These are phyloP conservation scores for Manihot esculenta DNA, from an alignment of 441 rosid genomes.

Conservation along the genomic window DNA sequence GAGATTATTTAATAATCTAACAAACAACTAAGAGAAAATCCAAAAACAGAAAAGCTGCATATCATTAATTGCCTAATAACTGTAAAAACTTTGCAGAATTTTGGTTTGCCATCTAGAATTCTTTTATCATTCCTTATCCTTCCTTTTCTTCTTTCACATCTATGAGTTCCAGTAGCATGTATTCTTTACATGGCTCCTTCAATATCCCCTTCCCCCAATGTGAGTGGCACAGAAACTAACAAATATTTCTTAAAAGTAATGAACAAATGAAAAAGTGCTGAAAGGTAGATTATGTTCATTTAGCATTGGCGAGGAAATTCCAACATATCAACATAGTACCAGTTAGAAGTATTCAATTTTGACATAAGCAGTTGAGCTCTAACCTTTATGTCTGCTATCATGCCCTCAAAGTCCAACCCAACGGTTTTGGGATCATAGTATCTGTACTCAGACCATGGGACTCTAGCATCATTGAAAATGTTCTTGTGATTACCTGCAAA, in stretches of 20 bases:
- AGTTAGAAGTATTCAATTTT: conserved; percentile 4
- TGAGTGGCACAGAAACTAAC: background rate
- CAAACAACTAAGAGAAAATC: background rate
- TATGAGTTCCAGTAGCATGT: background rate
- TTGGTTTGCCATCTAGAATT: background rate
- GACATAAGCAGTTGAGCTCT: conserved; percentile 15
- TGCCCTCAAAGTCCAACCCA: conserved; percentile 98
- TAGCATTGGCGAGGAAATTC: background rate
- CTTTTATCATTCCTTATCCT: background rate
- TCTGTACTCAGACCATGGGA: conserved; percentile 94
- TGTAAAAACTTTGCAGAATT: background rate
- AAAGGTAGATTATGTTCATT: conserved; percentile 3
- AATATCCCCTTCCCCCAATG: background rate
- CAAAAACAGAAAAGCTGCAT: background rate
- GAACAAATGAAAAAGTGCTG: background rate
- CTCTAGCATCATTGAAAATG: conserved; percentile 90
- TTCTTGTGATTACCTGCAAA: conserved; percentile 92
- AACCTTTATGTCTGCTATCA: conserved; percentile 89
- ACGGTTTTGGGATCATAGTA: conserved; percentile 96
- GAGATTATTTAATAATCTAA: too few relatives aligned
- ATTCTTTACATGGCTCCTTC: background rate
- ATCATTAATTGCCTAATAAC: background rate
- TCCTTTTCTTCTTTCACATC: background rate
- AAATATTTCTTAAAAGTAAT: background rate
- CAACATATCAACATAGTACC: background rate